Evolutionary conservation across 2,329 filamentous ascomycete genomes (phyloP), one percentile per base, ranked within the genome.

Genomic region (Xylariaceae sp.): DNA sequence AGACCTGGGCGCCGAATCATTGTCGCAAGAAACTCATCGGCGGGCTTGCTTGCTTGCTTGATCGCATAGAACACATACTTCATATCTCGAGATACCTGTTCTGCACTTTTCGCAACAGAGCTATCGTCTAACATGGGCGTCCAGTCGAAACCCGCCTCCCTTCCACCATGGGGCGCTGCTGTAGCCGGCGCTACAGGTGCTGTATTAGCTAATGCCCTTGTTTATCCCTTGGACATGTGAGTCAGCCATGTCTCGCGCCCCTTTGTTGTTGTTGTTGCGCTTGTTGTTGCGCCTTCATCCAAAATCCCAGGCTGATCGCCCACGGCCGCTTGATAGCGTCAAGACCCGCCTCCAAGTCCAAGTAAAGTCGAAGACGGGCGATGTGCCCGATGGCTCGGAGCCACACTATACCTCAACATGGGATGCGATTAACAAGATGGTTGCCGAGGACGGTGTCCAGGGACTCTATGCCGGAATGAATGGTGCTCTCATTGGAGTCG

Each of bases 261-360:
- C 47, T 40, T 35, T 27, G 19, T 48, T 47, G 19, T 19, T 19
- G 19, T 19, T 19, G 19, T 2, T 19, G 19, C 19, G 19, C 19
- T 19, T 19, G 19, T 56, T 11, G 30, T 54, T 52, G 31, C 50
- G 39, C 6, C 43, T 45, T n/a, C 29, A 45, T 50, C 19, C 11
- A 40, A 29, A 40, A 26, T 32, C 19, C 9, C 44, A 42, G 39
- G 35, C 62, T 66, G 50, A 64, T 48, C 32, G 7, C 31, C 37
- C 44, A 50, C 49, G 53, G 45, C 29, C 29, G 19, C 34, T 40
- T 19, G 9, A 29, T 67, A 96, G 91, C 65, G 89, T 99, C 65
- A 99, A 99, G 76, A 99, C 94, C 47, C 86, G 91, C 55, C 80
- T 99, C 34, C 94, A 99, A 74, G 92, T 97, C 32, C 94, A 99